Percentiles rank a stretch among this genome's conserved stretches.
Evolutionary conservation across 2,329 filamentous ascomycete genomes (phyloP).

Genomic region (Podosphaera aphanis): DNA sequence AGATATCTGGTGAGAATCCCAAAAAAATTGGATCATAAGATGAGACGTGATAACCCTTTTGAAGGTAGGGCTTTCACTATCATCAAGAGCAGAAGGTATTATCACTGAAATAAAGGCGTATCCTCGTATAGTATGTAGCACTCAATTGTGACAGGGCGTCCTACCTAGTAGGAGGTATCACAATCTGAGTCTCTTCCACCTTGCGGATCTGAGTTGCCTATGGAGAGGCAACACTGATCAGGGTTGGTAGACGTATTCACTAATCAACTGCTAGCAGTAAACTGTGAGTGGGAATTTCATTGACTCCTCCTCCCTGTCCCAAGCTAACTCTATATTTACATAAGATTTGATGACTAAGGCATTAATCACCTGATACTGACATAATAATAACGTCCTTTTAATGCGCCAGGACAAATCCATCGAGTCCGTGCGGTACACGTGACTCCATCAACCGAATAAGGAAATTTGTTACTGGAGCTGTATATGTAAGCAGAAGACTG

Average conservation of each 20-base stretch:
- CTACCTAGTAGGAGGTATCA: background rate
- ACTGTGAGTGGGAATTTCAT: background rate
- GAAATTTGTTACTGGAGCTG: no score
- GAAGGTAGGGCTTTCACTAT: background rate
- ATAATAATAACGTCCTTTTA: no score
- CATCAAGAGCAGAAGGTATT: background rate
- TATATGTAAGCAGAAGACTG: no score
- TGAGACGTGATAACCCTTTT: background rate
- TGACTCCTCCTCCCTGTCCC: background rate
- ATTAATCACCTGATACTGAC: background rate
- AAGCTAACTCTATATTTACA: background rate
- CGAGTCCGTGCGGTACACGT: no score
- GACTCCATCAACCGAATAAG: no score
- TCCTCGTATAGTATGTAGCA: background rate
- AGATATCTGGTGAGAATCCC: background rate
- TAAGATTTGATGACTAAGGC: background rate
- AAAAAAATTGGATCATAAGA: background rate
- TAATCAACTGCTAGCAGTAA: background rate
- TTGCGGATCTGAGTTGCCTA: slow-evolving; percentile 1
- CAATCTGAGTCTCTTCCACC: background rate
- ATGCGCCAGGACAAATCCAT: no score
- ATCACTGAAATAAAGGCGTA: background rate
- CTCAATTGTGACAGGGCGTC: background rate
- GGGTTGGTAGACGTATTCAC: background rate
- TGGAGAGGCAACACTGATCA: slow-evolving; percentile 1